These are phyloP conservation scores for Rhododendron ferrugineum DNA, from an alignment of 148 eudicot genomes.

Conservation along the genomic window DNA sequence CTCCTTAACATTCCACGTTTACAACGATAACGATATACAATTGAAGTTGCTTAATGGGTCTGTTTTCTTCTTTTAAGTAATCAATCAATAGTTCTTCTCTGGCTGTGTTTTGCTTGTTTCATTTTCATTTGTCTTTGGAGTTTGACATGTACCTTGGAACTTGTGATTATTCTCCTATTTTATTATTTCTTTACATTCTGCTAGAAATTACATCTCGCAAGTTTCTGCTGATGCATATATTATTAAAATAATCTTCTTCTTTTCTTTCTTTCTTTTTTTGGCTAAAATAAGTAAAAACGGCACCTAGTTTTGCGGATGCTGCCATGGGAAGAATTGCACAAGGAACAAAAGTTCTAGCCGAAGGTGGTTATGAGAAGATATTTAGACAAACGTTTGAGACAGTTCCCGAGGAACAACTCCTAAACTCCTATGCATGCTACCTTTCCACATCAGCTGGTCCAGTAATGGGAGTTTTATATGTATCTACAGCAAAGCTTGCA, in stretches of 20 bases:
- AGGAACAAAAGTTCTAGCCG: constrained; percentile 88
- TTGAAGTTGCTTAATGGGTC: neutral
- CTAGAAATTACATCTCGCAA: neutral
- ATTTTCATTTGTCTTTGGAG: neutral
- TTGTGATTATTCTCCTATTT: neutral
- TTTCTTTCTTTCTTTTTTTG: neutral
- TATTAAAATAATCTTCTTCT: neutral
- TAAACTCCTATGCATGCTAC: constrained; percentile 76
- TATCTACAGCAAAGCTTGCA: constrained; percentile 86
- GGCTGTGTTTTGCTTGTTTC: neutral
- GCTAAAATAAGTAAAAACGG: constrained; percentile 64
- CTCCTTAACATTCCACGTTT: neutral
- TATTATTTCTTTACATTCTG: neutral
- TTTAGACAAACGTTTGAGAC: constrained; percentile 88
- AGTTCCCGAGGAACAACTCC: constrained; percentile 77
- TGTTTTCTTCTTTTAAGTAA: neutral
- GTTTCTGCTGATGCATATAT: neutral
- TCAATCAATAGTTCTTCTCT: neutral
- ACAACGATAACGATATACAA: neutral
- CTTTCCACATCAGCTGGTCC: constrained; percentile 94
- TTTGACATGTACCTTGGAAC: neutral
- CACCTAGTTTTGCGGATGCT: constrained; percentile 88
- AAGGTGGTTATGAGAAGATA: constrained; percentile 90
- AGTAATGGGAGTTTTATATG: constrained; percentile 83
- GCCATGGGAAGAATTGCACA: constrained; percentile 96